phyloP scores from a whole-genome alignment of 2,329 filamentous ascomycete genomes.

The Orbilia ellipsospora region DNA sequence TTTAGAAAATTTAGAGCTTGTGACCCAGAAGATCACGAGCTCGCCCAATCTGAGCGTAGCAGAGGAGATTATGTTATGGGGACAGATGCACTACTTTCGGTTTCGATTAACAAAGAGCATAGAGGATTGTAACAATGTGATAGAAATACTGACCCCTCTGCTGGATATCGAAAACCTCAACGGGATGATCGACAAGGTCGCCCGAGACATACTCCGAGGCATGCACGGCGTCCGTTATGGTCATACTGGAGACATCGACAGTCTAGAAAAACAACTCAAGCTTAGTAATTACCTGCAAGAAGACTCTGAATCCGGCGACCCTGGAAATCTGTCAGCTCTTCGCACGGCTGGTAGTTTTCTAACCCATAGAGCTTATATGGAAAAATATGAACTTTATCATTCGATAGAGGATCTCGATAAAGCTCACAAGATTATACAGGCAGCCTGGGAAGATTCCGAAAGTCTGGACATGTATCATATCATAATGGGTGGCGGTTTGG shows the following conservation, averaged over 20 bases:
- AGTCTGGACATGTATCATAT: background rate
- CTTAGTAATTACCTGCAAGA: background rate
- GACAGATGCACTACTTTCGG: constrained; percentile 6
- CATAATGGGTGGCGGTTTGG: constrained; percentile 7
- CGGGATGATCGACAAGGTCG: background rate
- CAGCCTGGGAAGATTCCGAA: background rate
- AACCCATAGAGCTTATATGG: too few species aligned
- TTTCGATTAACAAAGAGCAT: background rate
- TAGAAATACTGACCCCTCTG: constrained; percentile 10
- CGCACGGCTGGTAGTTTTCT: too few species aligned
- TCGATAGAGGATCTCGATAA: constrained; percentile 3
- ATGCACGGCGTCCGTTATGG: constrained; percentile 10
- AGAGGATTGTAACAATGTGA: constrained; percentile 6
- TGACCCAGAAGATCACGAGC: constrained; percentile 3
- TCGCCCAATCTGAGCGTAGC: constrained; percentile 3
- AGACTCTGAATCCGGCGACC: too few species aligned
- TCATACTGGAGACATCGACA: background rate
- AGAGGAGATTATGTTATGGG: constrained; percentile 2
- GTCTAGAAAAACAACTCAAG: constrained; percentile 7
- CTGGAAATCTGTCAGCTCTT: background rate
- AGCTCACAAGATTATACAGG: constrained; percentile 2
- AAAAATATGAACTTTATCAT: background rate
- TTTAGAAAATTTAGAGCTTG: constrained; percentile 1
- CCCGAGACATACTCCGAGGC: background rate
- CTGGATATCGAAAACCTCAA: constrained; percentile 9